These are phyloP conservation scores for Thermothelomyces thermophilus DNA, from an alignment of 2,329 filamentous ascomycete genomes.

Conservation along the genomic window DNA sequence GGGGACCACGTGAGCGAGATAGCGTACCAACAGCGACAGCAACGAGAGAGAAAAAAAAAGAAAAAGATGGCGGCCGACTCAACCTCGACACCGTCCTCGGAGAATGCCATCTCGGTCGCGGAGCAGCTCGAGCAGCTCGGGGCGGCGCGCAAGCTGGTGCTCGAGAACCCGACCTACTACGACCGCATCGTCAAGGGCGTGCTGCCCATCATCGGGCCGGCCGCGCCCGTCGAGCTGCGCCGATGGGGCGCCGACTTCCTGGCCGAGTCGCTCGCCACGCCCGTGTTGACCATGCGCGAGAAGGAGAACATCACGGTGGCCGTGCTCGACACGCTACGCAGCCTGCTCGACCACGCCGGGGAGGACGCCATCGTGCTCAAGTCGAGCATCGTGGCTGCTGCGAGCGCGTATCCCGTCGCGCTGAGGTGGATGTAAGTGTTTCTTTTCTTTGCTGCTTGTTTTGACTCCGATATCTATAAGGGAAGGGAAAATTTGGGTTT, in stretches of 20 bases:
- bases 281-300: slow-evolving; percentile 66
- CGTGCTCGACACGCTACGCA: slow-evolving; percentile 70
- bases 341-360: slow-evolving; percentile 61
- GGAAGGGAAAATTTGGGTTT: too few species aligned
- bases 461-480: not conserved
- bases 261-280: slow-evolving; percentile 90
- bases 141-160: slow-evolving; percentile 80
- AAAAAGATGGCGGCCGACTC: slow-evolving; percentile 45
- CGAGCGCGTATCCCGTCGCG: slow-evolving; percentile 87
- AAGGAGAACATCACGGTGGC: slow-evolving; percentile 75
- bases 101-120: slow-evolving; percentile 47
- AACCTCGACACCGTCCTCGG: slow-evolving; percentile 16
- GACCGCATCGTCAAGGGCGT: slow-evolving; percentile 87
- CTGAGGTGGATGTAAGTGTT: slow-evolving; percentile 87
- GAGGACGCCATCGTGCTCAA: slow-evolving; percentile 77
- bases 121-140: slow-evolving; percentile 84
- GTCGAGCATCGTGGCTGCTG: slow-evolving; percentile 78
- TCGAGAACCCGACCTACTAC: slow-evolving; percentile 83
- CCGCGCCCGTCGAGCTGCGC: slow-evolving; percentile 70
- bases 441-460: slow-evolving; percentile 3
- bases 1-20: slow-evolving; percentile 2
- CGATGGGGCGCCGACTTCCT: slow-evolving; percentile 96
- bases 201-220: slow-evolving; percentile 78
- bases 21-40: not conserved
- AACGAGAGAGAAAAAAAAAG: not conserved